Conservation (phyloP, 2,329 filamentous ascomycete genomes). For the Fusarium acutatum region DNA sequence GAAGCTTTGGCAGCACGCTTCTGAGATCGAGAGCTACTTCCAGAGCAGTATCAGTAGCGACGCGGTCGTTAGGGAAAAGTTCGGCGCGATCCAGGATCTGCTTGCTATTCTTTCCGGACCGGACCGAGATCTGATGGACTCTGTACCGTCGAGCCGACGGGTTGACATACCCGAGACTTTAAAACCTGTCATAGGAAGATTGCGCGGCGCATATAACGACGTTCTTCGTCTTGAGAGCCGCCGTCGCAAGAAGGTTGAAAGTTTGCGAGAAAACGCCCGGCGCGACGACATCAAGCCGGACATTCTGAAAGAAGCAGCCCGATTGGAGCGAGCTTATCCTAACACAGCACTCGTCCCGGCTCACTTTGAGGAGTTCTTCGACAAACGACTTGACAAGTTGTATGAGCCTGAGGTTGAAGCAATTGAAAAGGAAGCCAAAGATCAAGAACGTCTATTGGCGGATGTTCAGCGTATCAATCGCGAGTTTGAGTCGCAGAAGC, state of each 20-base stretch:
- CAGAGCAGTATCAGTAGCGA: slow-evolving; percentile 67
- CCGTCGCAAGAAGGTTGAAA: slow-evolving; percentile 80
- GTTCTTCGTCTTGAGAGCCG: slow-evolving; percentile 83
- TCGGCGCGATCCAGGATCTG: slow-evolving; percentile 76
- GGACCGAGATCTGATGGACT: slow-evolving; percentile 84
- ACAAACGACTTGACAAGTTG: slow-evolving; percentile 74
- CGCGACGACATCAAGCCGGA: slow-evolving; percentile 89
- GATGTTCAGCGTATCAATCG: slow-evolving; percentile 80
- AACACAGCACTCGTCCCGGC: slow-evolving; percentile 85
- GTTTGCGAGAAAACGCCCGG: slow-evolving; percentile 79
- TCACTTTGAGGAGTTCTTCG: slow-evolving; percentile 93
- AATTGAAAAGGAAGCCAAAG: slow-evolving; percentile 74
- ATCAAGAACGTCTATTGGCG: slow-evolving; percentile 76
- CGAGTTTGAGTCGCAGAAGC: slow-evolving; percentile 77
- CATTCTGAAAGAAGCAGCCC: slow-evolving; percentile 82
- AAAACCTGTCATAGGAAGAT: slow-evolving; percentile 77
- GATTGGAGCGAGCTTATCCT: slow-evolving; percentile 86
- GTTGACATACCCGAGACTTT: slow-evolving; percentile 82
- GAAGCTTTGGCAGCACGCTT: slow-evolving; percentile 78
- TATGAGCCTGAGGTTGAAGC: slow-evolving; percentile 83
- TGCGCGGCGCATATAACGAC: slow-evolving; percentile 86
- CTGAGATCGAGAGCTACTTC: slow-evolving; percentile 88
- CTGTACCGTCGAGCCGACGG: slow-evolving; percentile 84
- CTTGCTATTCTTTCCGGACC: slow-evolving; percentile 81
- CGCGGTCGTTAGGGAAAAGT: slow-evolving; percentile 76